Evolutionary conservation across 345 rosid genomes (phyloP), one percentile per base, ranked within the genome.

Genomic region (Mallotus nudiflorus): DNA sequence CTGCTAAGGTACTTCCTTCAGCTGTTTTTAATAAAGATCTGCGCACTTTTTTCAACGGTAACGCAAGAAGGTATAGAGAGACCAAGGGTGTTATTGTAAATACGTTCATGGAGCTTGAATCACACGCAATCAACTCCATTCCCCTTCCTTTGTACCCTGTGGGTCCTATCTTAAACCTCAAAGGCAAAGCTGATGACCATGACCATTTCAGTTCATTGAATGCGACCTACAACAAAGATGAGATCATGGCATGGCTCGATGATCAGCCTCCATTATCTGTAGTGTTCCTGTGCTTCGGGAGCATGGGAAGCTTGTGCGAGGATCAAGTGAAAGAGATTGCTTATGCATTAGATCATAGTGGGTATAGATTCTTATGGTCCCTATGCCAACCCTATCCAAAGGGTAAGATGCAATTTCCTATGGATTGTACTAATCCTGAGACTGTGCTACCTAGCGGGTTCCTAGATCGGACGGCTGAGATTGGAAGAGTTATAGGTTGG

Each of bases 261-360:
- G 46, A 42, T 28, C 77, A 74, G 33, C 63, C 68, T 5, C 19
- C 9, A 0, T 61, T 33, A 16, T 74, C 78, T 0, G 73, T 68
- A 3, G 62, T 68, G 56, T 74, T 68, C 52, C 62, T 74, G 8
- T 74, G 78, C 20, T 74, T 74, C n/a, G 73, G 73, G n/a, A 74
- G 68, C 58, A 35, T 28, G 62, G 78, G 73, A 45, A 31, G 64
- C 9, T 68, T 68, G 27, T 29, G 28, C 4, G 58, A 16, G 42
- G 72, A 67, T 5, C 78, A 74, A 7, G 62, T 62, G 27, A 31
- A 25, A 6, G 78, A 74, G 22, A 74, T 62, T 37, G 73, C 73
- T 0, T 13, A 6, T 0, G 78, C 62, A 1, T 31, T 74, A 1
- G 78, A 68, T 15, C 19, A 8, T 0, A 62, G 78, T 6, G 68